Evolutionary conservation across 495 filamentous ascomycete genomes (phyloP), one percentile per base, ranked within the genome.

Genomic region (Aspergillus asperescens): DNA sequence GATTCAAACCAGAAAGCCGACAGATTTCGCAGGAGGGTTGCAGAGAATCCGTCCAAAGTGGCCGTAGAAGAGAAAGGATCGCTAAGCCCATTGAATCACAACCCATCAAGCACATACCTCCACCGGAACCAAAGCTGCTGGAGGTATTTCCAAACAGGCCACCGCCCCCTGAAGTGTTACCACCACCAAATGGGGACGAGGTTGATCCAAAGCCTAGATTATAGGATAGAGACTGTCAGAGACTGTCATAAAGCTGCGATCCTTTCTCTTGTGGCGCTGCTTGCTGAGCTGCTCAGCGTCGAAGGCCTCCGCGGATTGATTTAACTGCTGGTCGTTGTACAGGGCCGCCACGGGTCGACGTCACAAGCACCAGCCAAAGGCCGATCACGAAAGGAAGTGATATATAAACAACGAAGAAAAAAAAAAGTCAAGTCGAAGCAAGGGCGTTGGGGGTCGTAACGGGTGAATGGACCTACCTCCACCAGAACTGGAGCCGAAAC

Each of bases 181-280:
- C 61, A 54, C 65, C 59, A 59, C 68, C 68, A 58, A 70, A 72
- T 22, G 65, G 59, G 40, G 68, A 64, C 47, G 68, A 60, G 48
- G 73, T 71, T 40, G 77, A 74, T 59, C 81, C 81, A 74, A 83
- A 82, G 71, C 79, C 81, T 83, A 77, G 63, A 78, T 66, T 62
- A 71, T 65, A 58, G 59, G 50, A 57, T 59, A 63, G 60, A 69
- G 62, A 63, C 63, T 62, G 73, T 78, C 71, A 76, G 71, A 77
- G 57, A 63, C 58, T 60, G 54, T 61, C 52, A 55, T 62, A 48
- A 60, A 68, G 58, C 56, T 64, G 69, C 61, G 62, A 60, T 70
- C 62, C 66, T 73, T 73, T 66, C 67, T 73, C 65, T 72, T 73
- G 66, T 66, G 42, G 59, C 62, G 59, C 50, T 55, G 47, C 48